Evolutionary conservation across 805 yeast species (phyloP).

Genomic region (Starmerella riodocensis): DNA sequence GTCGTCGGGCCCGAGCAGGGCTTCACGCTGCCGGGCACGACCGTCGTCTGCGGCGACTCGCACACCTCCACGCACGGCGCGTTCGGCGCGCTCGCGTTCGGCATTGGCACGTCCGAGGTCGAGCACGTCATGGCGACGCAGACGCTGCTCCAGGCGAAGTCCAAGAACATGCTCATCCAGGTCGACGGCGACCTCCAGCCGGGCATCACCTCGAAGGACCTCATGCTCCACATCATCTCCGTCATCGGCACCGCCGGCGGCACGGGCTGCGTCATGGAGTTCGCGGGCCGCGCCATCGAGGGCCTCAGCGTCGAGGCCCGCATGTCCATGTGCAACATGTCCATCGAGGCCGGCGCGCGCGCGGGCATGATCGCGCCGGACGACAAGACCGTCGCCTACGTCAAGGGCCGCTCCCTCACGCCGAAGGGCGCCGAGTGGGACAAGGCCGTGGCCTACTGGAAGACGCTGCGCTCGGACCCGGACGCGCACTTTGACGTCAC

Average conservation of each 20-base stretch:
- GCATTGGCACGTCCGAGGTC: conserved; percentile 98
- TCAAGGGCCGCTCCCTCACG: conserved; percentile 87
- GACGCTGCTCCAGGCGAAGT: conserved; percentile 79
- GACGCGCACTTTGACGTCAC: conserved; percentile 84
- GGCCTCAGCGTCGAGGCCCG: conserved; percentile 90
- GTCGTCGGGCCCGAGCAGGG: conserved; percentile 99
- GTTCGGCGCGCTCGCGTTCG: conserved; percentile 92
- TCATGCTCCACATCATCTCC: conserved; percentile 88
- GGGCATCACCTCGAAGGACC: conserved; percentile 93
- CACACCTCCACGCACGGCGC: conserved; percentile 99
- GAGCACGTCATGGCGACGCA: conserved; percentile 98
- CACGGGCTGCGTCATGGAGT: conserved; percentile 92
- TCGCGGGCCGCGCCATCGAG: conserved; percentile 90
- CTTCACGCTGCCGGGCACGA: conserved; percentile 94
- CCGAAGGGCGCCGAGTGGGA: conserved; percentile 94
- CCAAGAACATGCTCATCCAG: conserved; percentile 85
- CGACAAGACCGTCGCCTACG: conserved; percentile 71
- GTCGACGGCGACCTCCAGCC: conserved; percentile 73
- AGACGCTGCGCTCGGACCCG: conserved; percentile 70
- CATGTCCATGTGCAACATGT: conserved; percentile 99
- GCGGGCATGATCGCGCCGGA: conserved; percentile 99
- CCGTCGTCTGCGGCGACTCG: conserved; percentile 98
- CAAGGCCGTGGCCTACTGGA: conserved; percentile 86
- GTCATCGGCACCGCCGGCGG: conserved; percentile 99
- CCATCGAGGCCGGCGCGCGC: conserved; percentile 98